phyloP scores from a whole-genome alignment of 2,329 filamentous ascomycete species.

The Nemania sp. region DNA sequence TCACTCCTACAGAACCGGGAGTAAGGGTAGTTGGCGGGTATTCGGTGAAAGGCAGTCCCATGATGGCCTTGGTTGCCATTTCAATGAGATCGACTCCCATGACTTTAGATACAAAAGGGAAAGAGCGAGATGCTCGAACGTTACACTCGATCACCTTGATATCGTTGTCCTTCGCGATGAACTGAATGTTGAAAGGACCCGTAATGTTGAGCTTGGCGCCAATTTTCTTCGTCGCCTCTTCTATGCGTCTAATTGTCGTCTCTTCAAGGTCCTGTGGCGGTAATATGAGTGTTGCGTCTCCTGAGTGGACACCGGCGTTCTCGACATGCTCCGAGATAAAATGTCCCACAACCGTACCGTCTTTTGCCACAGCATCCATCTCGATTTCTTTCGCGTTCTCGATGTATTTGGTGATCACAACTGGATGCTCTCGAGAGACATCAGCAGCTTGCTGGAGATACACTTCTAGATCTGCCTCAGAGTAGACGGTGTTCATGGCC shows the following conservation, averaged over 20 bases:
- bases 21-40: constrained; percentile 80
- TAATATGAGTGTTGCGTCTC: constrained; percentile 92
- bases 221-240: constrained; percentile 94
- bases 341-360: constrained; percentile 88
- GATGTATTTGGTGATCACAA: constrained; percentile 99
- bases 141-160: constrained; percentile 99
- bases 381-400: constrained; percentile 99
- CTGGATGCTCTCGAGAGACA: constrained; percentile 92
- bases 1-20: constrained; percentile 87
- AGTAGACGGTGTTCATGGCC: constrained; percentile 99
- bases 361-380: constrained; percentile 95
- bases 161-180: constrained; percentile 99
- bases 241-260: constrained; percentile 88
- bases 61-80: constrained; percentile 97
- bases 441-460: constrained; percentile 91
- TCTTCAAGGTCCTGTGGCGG: constrained; percentile 90
- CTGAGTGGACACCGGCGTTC: constrained; percentile 97
- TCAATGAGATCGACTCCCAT: constrained; percentile 98
- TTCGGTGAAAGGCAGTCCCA: constrained; percentile 77
- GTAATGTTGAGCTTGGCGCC: constrained; percentile 92
- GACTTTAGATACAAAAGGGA: constrained; percentile 98
- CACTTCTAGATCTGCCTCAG: constrained; percentile 84
- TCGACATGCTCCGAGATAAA: constrained; percentile 99
- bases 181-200: constrained; percentile 98
- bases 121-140: constrained; percentile 91